These are phyloP conservation scores for Ustilago crameri DNA, from an alignment of 1,284 basidiomycete genomes.

Conservation along the genomic window DNA sequence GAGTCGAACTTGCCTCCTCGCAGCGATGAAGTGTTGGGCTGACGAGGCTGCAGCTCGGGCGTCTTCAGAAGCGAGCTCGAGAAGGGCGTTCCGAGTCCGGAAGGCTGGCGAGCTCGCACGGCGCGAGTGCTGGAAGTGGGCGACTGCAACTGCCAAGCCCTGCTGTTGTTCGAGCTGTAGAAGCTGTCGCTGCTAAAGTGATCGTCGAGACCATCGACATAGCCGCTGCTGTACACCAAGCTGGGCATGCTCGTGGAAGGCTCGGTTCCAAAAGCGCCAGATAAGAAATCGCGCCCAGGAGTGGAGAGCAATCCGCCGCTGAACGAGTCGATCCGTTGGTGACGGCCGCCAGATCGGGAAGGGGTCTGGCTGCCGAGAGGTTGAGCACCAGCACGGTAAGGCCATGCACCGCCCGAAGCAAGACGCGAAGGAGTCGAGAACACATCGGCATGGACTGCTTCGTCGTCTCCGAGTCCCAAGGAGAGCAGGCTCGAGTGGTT, in stretches of 20 bases:
- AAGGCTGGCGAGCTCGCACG: conserved; percentile 38
- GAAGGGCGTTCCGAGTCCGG: conserved; percentile 41
- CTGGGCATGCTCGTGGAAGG: conserved; percentile 51
- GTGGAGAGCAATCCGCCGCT: conserved; percentile 45
- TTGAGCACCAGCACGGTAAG: conserved; percentile 27
- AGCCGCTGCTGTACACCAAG: conserved; percentile 50
- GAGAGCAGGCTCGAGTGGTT: conserved; percentile 36
- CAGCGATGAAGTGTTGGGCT: conserved; percentile 31
- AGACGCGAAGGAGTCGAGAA: conserved; percentile 59
- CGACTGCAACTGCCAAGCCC: conserved; percentile 52
- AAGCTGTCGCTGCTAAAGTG: conserved; percentile 27
- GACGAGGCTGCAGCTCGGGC: conserved; percentile 49
- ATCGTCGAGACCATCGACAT: conserved; percentile 34
- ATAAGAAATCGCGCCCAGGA: conserved; percentile 41
- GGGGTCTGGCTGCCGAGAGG: conserved; percentile 40
- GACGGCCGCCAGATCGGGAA: conserved; percentile 40
- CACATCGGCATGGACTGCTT: conserved; percentile 46
- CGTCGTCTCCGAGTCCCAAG: conserved; percentile 39
- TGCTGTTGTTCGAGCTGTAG: conserved; percentile 39
- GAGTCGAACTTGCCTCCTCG: conserved; percentile 26
- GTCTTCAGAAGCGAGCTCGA: conserved; percentile 45
- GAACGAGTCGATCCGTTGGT: conserved; percentile 47
- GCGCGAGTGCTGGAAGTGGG: conserved; percentile 52
- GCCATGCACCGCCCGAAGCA: conserved; percentile 46
- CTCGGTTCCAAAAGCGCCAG: conserved; percentile 41